phyloP scores from a whole-genome alignment of 202 grass and related monocot genomes.

The Setaria viridis region DNA sequence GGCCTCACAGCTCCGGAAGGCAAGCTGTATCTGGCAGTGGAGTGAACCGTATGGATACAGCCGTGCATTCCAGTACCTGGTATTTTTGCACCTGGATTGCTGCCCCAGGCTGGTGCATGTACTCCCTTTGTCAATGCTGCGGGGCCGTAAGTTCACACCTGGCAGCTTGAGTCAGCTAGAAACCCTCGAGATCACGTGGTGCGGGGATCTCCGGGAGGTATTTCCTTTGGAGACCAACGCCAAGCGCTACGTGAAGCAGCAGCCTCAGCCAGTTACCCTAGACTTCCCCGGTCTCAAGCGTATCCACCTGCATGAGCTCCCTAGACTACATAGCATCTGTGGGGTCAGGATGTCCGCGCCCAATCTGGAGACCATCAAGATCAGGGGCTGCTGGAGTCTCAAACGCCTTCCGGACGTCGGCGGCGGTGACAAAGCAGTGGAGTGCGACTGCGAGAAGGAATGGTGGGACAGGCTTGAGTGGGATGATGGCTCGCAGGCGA shows the following conservation, averaged over 20 bases:
- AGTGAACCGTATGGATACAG: rapidly evolving
- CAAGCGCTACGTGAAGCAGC: background rate
- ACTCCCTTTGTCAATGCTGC: too few relatives aligned
- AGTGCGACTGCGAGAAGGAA: slow-evolving; percentile 25
- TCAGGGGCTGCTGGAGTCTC: slow-evolving; percentile 22
- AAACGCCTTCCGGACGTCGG: background rate
- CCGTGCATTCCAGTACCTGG: rapidly evolving
- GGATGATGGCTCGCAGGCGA: background rate
- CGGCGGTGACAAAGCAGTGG: rapidly evolving
- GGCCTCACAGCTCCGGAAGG: background rate
- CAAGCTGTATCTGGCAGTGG: background rate
- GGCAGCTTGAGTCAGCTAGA: rapidly evolving
- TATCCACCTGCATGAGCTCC: slow-evolving; percentile 40
- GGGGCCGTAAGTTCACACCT: too few relatives aligned
- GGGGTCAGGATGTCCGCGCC: background rate
- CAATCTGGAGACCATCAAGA: background rate
- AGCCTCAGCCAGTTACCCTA: too few relatives aligned
- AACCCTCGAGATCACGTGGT: slow-evolving; percentile 30
- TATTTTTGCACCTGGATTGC: background rate
- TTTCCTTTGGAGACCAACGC: background rate
- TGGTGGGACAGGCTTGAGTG: slow-evolving; percentile 25
- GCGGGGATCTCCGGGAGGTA: background rate
- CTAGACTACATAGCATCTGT: background rate
- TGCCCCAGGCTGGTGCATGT: slow-evolving; percentile 12
- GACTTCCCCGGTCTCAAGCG: background rate